Percentiles rank a stretch among this genome's conserved stretches.
Evolutionary conservation across 352 stramenopile genomes (phyloP).

Genomic region (Pythium diclinum): DNA sequence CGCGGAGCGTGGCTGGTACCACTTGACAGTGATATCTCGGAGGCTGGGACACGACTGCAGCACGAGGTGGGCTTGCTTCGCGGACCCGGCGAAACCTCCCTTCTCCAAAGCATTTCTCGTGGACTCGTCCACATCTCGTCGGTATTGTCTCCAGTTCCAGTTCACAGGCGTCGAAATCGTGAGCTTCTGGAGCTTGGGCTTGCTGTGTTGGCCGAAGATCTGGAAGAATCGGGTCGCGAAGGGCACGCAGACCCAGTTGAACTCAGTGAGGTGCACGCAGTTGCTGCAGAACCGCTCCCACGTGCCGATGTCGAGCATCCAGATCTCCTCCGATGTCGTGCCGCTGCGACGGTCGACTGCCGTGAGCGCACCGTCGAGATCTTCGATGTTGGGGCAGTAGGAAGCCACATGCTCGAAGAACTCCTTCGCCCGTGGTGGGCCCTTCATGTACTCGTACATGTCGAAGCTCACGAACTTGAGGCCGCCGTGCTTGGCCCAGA

Average conservation of each 20-base stretch:
- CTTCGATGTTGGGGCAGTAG: constrained; percentile 13
- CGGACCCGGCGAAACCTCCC: not conserved
- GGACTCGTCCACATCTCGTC: not conserved
- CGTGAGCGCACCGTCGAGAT: not conserved
- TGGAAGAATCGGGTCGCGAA: constrained; percentile 22
- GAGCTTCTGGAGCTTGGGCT: constrained; percentile 18
- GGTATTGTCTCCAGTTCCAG: constrained; percentile 15
- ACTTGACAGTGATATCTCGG: not conserved
- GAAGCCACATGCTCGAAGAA: not conserved
- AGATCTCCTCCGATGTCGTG: not conserved
- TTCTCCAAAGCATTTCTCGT: not conserved
- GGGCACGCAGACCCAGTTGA: constrained; percentile 18
- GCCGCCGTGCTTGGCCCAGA: not conserved
- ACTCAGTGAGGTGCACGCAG: constrained; percentile 1
- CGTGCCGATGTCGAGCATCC: constrained; percentile 5
- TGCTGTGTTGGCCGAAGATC: constrained; percentile 20
- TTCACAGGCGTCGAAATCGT: constrained; percentile 11
- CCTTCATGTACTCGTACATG: constrained; percentile 1
- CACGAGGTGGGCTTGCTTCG: not conserved
- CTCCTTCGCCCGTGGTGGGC: not conserved
- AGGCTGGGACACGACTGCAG: constrained; percentile 9
- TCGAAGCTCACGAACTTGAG: not conserved
- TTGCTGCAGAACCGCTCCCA: constrained; percentile 16
- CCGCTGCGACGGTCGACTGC: not conserved
- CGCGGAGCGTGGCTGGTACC: not conserved